These are phyloP conservation scores for Geotrichum carabidarum DNA, from an alignment of 1,139 yeast genomes.

Conservation along the genomic window DNA sequence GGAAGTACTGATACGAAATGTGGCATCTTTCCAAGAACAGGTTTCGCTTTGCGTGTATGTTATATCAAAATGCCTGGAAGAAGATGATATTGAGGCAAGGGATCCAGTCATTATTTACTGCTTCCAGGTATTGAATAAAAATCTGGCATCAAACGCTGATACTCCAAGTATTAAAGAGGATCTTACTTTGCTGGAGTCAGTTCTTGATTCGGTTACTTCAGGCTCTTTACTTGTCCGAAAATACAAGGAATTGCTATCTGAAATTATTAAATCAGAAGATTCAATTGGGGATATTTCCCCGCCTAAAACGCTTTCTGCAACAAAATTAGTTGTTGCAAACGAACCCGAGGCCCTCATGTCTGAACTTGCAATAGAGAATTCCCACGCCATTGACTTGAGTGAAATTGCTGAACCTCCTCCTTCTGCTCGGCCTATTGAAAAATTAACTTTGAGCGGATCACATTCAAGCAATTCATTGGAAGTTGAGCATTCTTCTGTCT, in stretches of 20 bases:
- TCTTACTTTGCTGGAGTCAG: neutral
- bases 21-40: neutral
- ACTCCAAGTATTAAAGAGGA: constrained; percentile 2
- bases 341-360: too few relatives aligned
- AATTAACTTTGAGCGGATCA: too few relatives aligned
- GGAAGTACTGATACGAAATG: neutral
- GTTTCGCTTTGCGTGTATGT: constrained; percentile 5
- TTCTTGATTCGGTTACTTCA: neutral
- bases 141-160: neutral
- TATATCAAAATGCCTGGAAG: constrained; percentile 5
- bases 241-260: neutral
- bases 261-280: neutral
- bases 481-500: too few relatives aligned
- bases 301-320: too few relatives aligned
- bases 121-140: neutral
- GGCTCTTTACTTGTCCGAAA: neutral
- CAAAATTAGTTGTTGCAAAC: too few relatives aligned
- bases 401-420: too few relatives aligned
- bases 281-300: too few relatives aligned
- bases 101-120: constrained; percentile 6
- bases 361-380: too few relatives aligned
- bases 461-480: too few relatives aligned
- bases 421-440: too few relatives aligned
- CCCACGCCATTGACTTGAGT: too few relatives aligned
- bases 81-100: neutral